These are phyloP conservation scores for Myxozyma neglecta DNA, from an alignment of 805 yeast species.

Conservation along the genomic window DNA sequence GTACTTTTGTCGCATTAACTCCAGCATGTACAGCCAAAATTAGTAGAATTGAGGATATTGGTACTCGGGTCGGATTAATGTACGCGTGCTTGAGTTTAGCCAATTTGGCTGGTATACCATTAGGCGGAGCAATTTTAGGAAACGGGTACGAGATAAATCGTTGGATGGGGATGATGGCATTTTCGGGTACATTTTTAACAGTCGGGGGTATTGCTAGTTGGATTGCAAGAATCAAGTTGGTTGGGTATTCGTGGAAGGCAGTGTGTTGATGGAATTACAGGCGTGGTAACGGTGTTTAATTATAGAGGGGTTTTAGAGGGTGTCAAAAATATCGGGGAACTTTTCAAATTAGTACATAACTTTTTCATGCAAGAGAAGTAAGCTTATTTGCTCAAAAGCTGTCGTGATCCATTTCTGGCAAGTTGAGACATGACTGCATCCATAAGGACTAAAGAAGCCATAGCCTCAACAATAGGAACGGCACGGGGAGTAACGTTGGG, in stretches of 20 bases:
- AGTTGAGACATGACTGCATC: constrained; percentile 85
- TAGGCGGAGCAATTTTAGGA: constrained; percentile 37
- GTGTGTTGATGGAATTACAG: constrained; percentile 1
- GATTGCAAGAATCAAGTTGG: constrained; percentile 21
- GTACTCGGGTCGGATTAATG: constrained; percentile 60
- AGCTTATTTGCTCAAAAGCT: not conserved
- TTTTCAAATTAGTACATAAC: not conserved
- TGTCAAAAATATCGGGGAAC: not conserved
- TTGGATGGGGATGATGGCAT: constrained; percentile 29
- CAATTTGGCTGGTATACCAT: constrained; percentile 38
- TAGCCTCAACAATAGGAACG: constrained; percentile 96
- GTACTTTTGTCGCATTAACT: constrained; percentile 40
- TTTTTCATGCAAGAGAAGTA: not conserved
- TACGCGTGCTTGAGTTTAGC: constrained; percentile 58
- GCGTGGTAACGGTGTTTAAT: not conserved
- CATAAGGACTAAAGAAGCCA: constrained; percentile 92
- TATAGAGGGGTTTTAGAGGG: not conserved
- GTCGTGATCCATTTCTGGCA: constrained; percentile 63
- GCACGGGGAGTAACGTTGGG: constrained; percentile 99
- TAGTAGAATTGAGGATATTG: constrained; percentile 37
- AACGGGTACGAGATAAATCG: constrained; percentile 5
- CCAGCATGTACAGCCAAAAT: constrained; percentile 39
- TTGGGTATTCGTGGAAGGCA: constrained; percentile 34
- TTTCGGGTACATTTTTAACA: constrained; percentile 21
- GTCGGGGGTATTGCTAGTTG: constrained; percentile 20